Conservation (phyloP, 1,284 basidiomycete genomes). For the Malassezia furfur region DNA sequence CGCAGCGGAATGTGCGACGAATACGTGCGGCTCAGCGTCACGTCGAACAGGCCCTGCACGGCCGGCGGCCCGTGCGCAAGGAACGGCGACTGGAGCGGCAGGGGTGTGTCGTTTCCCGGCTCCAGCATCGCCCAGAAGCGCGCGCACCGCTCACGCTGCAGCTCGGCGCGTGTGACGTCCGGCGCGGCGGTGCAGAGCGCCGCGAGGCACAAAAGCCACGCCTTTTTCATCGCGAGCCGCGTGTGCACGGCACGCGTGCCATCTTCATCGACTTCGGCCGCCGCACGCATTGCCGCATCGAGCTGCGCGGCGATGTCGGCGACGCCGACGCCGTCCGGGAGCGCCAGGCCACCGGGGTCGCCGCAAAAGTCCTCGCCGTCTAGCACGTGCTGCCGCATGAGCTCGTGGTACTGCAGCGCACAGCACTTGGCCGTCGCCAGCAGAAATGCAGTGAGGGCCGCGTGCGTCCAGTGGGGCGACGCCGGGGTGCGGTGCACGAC, state of each 20-base stretch:
- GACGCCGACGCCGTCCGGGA: constrained; percentile 4
- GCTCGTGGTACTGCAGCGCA: constrained; percentile 13
- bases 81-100: neutral
- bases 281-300: neutral
- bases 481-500: neutral
- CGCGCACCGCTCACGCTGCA: neutral
- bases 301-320: neutral
- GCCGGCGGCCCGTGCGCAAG: neutral
- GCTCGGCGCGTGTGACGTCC: neutral
- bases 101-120: neutral
- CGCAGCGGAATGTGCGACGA: constrained; percentile 12
- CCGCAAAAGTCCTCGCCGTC: constrained; percentile 17
- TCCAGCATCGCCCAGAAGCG: neutral
- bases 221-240: constrained; percentile 3
- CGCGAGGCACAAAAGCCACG: constrained; percentile 4
- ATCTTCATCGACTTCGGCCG: neutral
- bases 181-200: neutral
- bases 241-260: neutral
- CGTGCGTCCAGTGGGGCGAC: constrained; percentile 3
- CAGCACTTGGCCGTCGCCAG: constrained; percentile 8
- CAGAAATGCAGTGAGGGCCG: neutral
- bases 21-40: constrained; percentile 12
- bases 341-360: constrained; percentile 5
- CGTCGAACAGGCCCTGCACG: constrained; percentile 10
- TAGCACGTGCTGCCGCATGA: constrained; percentile 5